phyloP scores from a whole-genome alignment of 2,329 filamentous ascomycete genomes.

The Verticillium alfalfae region DNA sequence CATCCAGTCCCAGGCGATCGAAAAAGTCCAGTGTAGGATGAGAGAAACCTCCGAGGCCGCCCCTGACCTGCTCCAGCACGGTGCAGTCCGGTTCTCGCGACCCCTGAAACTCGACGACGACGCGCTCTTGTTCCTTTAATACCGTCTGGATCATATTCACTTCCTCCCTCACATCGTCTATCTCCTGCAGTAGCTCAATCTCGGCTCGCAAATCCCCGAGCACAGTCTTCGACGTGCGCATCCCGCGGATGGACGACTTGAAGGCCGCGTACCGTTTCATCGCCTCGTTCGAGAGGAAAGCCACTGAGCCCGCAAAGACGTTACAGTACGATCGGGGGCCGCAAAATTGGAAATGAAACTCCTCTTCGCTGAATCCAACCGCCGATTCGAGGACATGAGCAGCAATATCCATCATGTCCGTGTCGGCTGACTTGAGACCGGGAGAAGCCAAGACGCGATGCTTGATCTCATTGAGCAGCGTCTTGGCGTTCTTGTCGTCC shows the following conservation, averaged over 20 bases:
- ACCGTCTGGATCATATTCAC: slow-evolving; percentile 13
- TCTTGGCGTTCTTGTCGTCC: slow-evolving; percentile 14
- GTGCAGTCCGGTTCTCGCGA: slow-evolving; percentile 2
- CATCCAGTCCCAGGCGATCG: slow-evolving; percentile 10
- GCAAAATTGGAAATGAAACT: slow-evolving; percentile 13
- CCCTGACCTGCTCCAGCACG: background rate
- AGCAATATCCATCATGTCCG: slow-evolving; percentile 9
- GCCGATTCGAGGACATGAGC: slow-evolving; percentile 7
- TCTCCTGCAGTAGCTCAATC: slow-evolving; percentile 13
- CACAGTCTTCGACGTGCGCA: slow-evolving; percentile 11
- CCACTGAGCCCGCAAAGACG: slow-evolving; percentile 9
- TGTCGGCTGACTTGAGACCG: slow-evolving; percentile 4
- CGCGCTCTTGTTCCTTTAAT: slow-evolving; percentile 10
- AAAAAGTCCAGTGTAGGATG: slow-evolving; percentile 12
- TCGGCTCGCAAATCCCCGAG: slow-evolving; percentile 14
- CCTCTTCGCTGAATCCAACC: slow-evolving; percentile 9
- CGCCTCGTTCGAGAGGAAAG: slow-evolving; percentile 11
- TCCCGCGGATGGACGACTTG: slow-evolving; percentile 10
- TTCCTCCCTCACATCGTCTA: slow-evolving; percentile 10
- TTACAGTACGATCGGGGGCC: slow-evolving; percentile 11
- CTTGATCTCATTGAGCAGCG: slow-evolving; percentile 11
- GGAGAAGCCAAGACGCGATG: slow-evolving; percentile 8
- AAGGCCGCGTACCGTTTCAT: slow-evolving; percentile 13
- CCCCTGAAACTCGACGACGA: slow-evolving; percentile 8
- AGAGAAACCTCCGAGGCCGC: slow-evolving; percentile 1